Base-by-base conservation (phyloP, 192 early-diverging fungal species). In the Coemansia sp. region DNA sequence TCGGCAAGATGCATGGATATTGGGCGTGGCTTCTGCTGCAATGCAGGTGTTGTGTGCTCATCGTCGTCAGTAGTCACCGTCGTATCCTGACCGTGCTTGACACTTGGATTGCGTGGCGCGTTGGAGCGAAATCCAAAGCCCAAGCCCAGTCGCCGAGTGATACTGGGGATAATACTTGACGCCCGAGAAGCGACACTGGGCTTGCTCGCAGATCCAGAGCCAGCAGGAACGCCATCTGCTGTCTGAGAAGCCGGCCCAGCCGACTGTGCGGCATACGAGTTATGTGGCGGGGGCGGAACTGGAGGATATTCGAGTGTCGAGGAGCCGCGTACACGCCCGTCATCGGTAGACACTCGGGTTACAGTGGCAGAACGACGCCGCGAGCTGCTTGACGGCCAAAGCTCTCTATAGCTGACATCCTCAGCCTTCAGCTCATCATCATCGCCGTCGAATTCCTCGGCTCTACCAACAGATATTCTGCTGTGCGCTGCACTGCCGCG, bases 301-400 rank as follows among this genome's bases (percentile, higher is more conserved):
- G 57, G 57, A n/a, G 57, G 57, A 34, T 60, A 34, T 16, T 34
- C 31, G 31, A 60, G 16, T 18, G 57, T 16, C 31, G 18, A 34
- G 31, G 24, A 10, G 10, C 57, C 31, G 16, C 16, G 57, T 5
- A 16, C 29, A 33, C 33, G 57, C 57, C 57, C 57, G 16, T 60
- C 29, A 18, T 60, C 57, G 7, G 4, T 18, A 36, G 57, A n/a
- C 36, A 74, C 69, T 31, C 74, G 80, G 12, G 80, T 73, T n/a
- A 78, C 69, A 10, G 80, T 82, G 16, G 80, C 75, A n/a, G 80
- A 73, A 27, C 80, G 75, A 41, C 71, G 69, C 24, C 80, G 75
- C 24, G 66, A 33, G 50, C 70, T 69, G 27, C 39, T 66, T 38
- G 62, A 67, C n/a, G 44, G 65, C 74, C 61, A 66, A 22, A 47